Evolutionary conservation across 768 basidiomycete species (phyloP), one percentile per base, ranked within the genome.

Genomic region (Mycena epipterygia): DNA sequence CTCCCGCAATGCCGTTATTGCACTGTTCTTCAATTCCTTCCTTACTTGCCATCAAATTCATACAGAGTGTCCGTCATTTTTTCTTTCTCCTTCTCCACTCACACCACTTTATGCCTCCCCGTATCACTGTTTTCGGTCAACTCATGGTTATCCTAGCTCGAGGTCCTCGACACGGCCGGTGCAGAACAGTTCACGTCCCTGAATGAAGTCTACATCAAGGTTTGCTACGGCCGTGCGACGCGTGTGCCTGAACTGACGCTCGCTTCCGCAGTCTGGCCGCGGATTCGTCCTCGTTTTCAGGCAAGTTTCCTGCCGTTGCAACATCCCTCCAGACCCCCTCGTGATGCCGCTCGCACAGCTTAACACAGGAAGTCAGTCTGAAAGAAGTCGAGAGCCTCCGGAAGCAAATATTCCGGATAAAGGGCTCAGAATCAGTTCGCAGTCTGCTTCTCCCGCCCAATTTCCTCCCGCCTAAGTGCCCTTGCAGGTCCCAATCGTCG

Each of bases 201-300:
- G 60, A 94, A 93, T 72, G 94, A 95, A 80, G 83, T 92, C 12
- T 94, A 94, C 76, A 94, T 95, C 78, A 90, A 93, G 87, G 93
- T 93, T 68, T 44, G 70, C 57, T 33, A 5, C 55, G 30, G n/a
- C 48, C 57, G 32, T 55, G 3, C 37, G 25, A 53, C 49, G 48
- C 69, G 37, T 53, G 35, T 49, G 25, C 14, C 27, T 14, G 17
- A 48, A 41, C 46, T 69, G 19, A 58, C 59, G 17, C 37, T 30
- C 52, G 27, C 30, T 39, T 3, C 56, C 48, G 42, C 21, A 93
- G 90, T 87, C 89, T 41, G 91, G 91, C 29, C 84, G 85, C n/a
- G 94, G 93, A 16, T 95, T 94, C 77, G 84, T 95, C n/a, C 83
- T 95, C 41, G 94, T 95, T 48, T 95, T 95, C 80, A 94, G 93